Evolutionary conservation across 2,329 filamentous ascomycete genomes (phyloP).

Genomic region (Trichoderma pleuroti): DNA sequence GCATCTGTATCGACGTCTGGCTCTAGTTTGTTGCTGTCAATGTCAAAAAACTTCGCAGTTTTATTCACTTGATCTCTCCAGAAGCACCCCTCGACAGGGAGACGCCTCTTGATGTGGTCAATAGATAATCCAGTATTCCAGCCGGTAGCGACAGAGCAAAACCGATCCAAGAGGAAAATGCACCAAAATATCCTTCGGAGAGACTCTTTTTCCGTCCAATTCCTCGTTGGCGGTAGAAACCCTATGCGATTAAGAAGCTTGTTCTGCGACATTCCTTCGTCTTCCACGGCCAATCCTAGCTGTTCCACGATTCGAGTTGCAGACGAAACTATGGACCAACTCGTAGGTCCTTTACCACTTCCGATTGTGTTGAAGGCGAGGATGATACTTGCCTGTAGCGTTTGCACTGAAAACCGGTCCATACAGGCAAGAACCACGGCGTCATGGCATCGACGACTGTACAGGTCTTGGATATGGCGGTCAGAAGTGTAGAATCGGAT

Average conservation of each 20-base stretch:
- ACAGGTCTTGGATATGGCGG: slow-evolving; percentile 15
- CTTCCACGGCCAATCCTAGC: slow-evolving; percentile 27
- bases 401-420: slow-evolving; percentile 30
- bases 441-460: slow-evolving; percentile 18
- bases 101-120: slow-evolving; percentile 34
- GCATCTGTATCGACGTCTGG: slow-evolving; percentile 7
- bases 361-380: slow-evolving; percentile 31
- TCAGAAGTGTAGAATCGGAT: slow-evolving; percentile 18
- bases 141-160: slow-evolving; percentile 32
- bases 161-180: slow-evolving; percentile 36
- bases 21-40: slow-evolving; percentile 18
- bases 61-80: slow-evolving; percentile 34
- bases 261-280: slow-evolving; percentile 22
- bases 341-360: slow-evolving; percentile 16
- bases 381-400: slow-evolving; percentile 33
- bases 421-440: slow-evolving; percentile 18
- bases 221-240: slow-evolving; percentile 28
- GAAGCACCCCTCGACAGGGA: slow-evolving; percentile 34
- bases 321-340: slow-evolving; percentile 21
- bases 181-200: slow-evolving; percentile 37
- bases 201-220: slow-evolving; percentile 32
- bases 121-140: slow-evolving; percentile 38
- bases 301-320: slow-evolving; percentile 21
- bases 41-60: slow-evolving; percentile 25
- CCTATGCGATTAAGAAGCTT: slow-evolving; percentile 21